phyloP scores from a whole-genome alignment of 257 asterid genomes.

The Salvia splendens region DNA sequence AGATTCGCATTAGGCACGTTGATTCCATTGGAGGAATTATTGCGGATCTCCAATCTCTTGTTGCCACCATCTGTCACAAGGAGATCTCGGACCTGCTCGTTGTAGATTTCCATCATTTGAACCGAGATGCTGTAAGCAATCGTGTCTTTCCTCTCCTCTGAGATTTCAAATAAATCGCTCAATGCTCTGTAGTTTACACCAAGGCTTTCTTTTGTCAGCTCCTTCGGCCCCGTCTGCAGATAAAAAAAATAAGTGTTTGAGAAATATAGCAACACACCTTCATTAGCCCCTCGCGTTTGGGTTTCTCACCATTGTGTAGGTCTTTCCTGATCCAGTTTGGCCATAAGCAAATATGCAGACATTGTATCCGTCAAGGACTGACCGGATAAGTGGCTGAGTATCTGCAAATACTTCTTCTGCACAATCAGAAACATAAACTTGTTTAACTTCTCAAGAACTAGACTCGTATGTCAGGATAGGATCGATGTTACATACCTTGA shows the following conservation, averaged over 20 bases:
- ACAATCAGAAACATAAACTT: neutral
- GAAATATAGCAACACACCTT: neutral
- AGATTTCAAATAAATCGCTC: conserved; percentile 52
- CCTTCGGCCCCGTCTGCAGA: conserved; percentile 54
- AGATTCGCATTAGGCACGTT: conserved; percentile 81
- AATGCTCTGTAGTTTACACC: conserved; percentile 67
- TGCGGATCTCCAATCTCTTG: conserved; percentile 69
- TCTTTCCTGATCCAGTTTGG: conserved; percentile 53
- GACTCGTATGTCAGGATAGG: neutral
- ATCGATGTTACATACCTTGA: conserved; percentile 43
- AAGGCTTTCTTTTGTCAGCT: conserved; percentile 42
- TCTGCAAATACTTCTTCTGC: conserved; percentile 54
- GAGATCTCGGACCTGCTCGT: conserved; percentile 65
- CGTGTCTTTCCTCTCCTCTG: conserved; percentile 44
- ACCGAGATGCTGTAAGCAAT: conserved; percentile 49
- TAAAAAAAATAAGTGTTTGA: neutral
- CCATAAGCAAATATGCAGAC: conserved; percentile 62
- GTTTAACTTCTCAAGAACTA: neutral
- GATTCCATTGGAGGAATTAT: conserved; percentile 65
- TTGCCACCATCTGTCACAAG: conserved; percentile 45
- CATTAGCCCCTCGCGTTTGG: neutral
- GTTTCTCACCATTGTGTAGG: conserved; percentile 44
- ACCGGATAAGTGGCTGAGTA: conserved; percentile 52
- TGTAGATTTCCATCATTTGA: conserved; percentile 64
- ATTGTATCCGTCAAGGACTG: conserved; percentile 57